phyloP scores from a whole-genome alignment of 768 basidiomycete species.

The Crucibulum laeve region DNA sequence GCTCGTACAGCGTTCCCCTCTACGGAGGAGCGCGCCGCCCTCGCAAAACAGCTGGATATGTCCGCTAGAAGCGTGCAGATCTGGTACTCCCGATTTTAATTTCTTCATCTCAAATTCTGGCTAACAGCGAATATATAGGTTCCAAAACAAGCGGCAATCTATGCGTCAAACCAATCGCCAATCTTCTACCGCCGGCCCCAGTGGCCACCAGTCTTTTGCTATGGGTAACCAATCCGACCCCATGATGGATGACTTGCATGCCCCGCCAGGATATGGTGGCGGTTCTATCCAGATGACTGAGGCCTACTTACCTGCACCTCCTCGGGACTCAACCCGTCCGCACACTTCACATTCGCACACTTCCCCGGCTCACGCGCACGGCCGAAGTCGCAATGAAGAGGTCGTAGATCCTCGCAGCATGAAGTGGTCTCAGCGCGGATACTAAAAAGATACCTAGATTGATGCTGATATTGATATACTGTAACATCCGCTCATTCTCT shows the following conservation, averaged over 20 bases:
- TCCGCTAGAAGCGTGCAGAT: constrained; percentile 83
- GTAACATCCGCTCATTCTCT: constrained; percentile 38
- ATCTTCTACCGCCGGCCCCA: constrained; percentile 38
- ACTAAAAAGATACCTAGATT: constrained; percentile 32
- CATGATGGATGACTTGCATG: constrained; percentile 34
- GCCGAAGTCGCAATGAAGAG: constrained; percentile 38
- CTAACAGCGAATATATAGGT: constrained; percentile 46
- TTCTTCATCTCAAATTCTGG: constrained; percentile 12
- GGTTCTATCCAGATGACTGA: constrained; percentile 26
- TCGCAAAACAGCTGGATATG: constrained; percentile 80
- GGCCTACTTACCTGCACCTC: constrained; percentile 34
- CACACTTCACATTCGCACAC: constrained; percentile 18
- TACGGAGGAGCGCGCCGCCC: constrained; percentile 75
- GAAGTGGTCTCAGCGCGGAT: constrained; percentile 45
- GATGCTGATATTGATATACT: constrained; percentile 24
- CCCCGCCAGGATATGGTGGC: constrained; percentile 26
- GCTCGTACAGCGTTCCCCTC: constrained; percentile 82
- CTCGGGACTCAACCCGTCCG: constrained; percentile 34
- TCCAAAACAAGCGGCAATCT: constrained; percentile 83
- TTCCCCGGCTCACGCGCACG: constrained; percentile 33
- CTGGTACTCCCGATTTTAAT: constrained; percentile 44
- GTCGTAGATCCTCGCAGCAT: constrained; percentile 40
- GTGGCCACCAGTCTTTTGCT: constrained; percentile 46
- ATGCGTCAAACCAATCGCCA: constrained; percentile 77
- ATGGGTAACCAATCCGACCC: constrained; percentile 31